Percentiles rank a stretch among this genome's conserved stretches.
Conservation (phyloP, 495 filamentous ascomycete genomes). For the Penicillium bialowiezense region DNA sequence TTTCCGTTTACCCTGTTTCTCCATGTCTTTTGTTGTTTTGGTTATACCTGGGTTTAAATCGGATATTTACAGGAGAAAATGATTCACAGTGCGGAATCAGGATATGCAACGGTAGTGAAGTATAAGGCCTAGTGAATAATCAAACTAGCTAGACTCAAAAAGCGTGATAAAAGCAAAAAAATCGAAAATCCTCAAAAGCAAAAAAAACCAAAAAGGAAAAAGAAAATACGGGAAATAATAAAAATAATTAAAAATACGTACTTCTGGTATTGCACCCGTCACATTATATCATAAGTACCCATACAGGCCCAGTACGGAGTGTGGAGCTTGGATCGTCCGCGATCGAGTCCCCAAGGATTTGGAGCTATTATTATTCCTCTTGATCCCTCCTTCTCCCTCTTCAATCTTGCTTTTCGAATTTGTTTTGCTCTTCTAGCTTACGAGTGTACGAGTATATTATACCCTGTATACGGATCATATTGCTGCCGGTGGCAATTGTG, state of each 20-base stretch:
- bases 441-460: neutral
- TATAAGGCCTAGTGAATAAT: neutral
- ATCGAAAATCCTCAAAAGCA: neutral
- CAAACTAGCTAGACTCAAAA: neutral
- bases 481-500: constrained; percentile 34
- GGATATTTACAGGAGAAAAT: no score
- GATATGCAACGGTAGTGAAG: neutral
- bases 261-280: constrained; percentile 7
- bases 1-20: neutral
- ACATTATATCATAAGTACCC: constrained; percentile 14
- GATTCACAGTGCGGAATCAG: no score
- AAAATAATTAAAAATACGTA: neutral
- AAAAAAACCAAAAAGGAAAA: constrained; percentile 8
- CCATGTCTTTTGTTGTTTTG: neutral
- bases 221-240: neutral
- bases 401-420: constrained; percentile 13
- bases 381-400: constrained; percentile 17
- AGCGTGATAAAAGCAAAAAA: no score
- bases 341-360: constrained; percentile 29
- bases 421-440: constrained; percentile 13
- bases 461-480: constrained; percentile 8
- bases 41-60: no score
- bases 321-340: constrained; percentile 30
- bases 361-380: constrained; percentile 25
- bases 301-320: constrained; percentile 16